Evolutionary conservation across 371 early-diverging fungal genomes (phyloP), one percentile per base, ranked within the genome.

Genomic region (Mortierella sp.): DNA sequence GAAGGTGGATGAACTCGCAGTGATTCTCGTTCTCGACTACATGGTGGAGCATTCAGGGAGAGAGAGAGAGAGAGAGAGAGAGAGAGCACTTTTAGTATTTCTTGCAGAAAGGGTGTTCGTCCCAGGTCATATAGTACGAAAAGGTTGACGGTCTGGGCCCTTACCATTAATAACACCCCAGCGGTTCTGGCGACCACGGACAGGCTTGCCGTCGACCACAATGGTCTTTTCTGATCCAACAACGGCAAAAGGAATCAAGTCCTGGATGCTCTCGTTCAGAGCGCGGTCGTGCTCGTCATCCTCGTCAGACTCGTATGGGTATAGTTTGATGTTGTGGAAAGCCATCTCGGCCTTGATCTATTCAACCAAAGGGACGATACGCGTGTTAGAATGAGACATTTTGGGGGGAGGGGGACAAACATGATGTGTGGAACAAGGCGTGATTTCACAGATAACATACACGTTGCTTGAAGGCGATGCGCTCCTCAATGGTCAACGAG

Each of bases 271-370:
- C 63, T 86, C 85, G 71, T 93, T 92, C 62, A 92, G 82, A 21
- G 87, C 85, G 45, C 81, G 82, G 71, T 94, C 94, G 66, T 90
- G 86, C 47, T 91, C 91, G 69, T 91, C 90, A 82, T 92, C 93
- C 78, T 92, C 93, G 49, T 91, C 91, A 64, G 88, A 87, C 57
- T 86, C 86, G 72, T 92, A 95, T 57, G 97, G 97, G 87, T 93
- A 98, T 62, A 90, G 70, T 41, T 90, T 80, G 80, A 98, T 96
- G 61, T 93, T 91, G 82, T 98, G 96, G 86, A 91, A 94, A 25
- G 86, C 88, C 70, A 98, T 84, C 82, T 98, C 98, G 52, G 94
- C 93, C 90, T 94, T 89, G 79, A 92, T 91, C 85, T 87, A 72
- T 47, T 51, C 12, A 16, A 60, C 29, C 41, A 13, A 12, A 45